These are phyloP conservation scores for Auricularia heimuer DNA, from an alignment of 768 basidiomycete species.

Conservation along the genomic window DNA sequence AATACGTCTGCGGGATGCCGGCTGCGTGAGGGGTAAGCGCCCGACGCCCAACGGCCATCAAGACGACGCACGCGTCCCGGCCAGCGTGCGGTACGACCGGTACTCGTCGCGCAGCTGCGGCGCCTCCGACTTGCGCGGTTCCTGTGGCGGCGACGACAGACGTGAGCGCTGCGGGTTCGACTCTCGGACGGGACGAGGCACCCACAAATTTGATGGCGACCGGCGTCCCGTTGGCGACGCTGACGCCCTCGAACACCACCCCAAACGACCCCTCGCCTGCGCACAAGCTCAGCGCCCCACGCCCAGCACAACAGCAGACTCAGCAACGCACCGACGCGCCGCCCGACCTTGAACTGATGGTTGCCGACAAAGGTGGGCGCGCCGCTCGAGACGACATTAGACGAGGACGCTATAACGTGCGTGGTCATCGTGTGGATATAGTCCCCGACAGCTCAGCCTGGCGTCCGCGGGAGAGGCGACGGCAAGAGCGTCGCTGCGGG, in stretches of 20 bases:
- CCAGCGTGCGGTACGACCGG: conserved; percentile 90
- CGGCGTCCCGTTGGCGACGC: conserved; percentile 52
- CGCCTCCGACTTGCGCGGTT: conserved; percentile 94
- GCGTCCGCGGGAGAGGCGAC: not conserved
- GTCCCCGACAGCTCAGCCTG: not conserved
- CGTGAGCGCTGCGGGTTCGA: conserved; percentile 8
- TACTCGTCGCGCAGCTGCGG: conserved; percentile 97
- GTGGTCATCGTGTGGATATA: conserved; percentile 9
- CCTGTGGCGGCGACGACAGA: conserved; percentile 34
- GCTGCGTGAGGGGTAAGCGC: conserved; percentile 35
- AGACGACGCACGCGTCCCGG: conserved; percentile 64
- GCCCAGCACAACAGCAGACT: not conserved
- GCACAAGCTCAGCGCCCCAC: conserved; percentile 79
- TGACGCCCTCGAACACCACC: conserved; percentile 92
- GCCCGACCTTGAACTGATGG: conserved; percentile 8
- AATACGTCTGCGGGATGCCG: conserved; percentile 95
- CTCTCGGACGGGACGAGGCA: conserved; percentile 10
- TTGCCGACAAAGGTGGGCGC: conserved; percentile 8
- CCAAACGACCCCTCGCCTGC: conserved; percentile 99
- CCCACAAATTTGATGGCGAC: conserved; percentile 97
- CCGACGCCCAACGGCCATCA: not conserved
- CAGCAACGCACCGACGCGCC: not conserved
- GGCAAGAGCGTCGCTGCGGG: not conserved
- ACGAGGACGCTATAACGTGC: conserved; percentile 10
- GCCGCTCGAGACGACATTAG: conserved; percentile 3